phyloP scores from a whole-genome alignment of 768 basidiomycete species.

The Phylloporus sp. region DNA sequence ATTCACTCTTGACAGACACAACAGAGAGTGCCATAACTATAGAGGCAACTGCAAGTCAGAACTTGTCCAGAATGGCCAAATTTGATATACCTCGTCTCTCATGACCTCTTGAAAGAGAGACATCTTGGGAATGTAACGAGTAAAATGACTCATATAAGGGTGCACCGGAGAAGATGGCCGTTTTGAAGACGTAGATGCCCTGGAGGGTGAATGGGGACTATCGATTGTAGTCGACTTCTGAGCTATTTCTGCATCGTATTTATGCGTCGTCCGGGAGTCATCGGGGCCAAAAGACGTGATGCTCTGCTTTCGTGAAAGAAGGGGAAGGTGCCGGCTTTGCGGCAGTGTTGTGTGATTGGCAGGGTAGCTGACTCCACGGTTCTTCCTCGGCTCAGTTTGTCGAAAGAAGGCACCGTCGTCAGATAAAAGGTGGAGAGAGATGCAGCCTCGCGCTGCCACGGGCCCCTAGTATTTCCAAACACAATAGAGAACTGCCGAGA shows the following conservation, averaged over 20 bases:
- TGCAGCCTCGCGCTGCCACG: constrained; percentile 49
- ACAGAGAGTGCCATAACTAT: constrained; percentile 48
- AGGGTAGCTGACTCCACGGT: too few relatives aligned
- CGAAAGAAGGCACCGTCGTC: constrained; percentile 33
- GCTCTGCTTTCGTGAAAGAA: constrained; percentile 7
- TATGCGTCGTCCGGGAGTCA: not conserved
- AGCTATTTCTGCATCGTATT: not conserved
- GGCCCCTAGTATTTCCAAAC: constrained; percentile 51
- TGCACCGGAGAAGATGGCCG: constrained; percentile 21
- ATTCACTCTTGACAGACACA: constrained; percentile 46
- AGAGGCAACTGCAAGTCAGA: constrained; percentile 10
- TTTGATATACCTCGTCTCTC: constrained; percentile 54
- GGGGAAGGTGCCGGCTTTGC: not conserved
- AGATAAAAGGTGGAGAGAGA: constrained; percentile 48
- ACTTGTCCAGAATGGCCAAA: not conserved
- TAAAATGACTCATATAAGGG: constrained; percentile 40
- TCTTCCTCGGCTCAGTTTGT: constrained; percentile 6
- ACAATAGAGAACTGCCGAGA: constrained; percentile 46
- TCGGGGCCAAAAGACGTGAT: constrained; percentile 2
- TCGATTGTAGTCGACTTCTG: constrained; percentile 9
- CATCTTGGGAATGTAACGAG: constrained; percentile 50
- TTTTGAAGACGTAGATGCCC: constrained; percentile 9
- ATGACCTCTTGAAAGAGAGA: constrained; percentile 53
- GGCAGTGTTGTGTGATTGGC: not conserved
- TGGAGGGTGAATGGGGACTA: constrained; percentile 4